Base-by-base conservation (phyloP, 2,329 filamentous ascomycete species). In the Diaporthe citrichinensis region DNA sequence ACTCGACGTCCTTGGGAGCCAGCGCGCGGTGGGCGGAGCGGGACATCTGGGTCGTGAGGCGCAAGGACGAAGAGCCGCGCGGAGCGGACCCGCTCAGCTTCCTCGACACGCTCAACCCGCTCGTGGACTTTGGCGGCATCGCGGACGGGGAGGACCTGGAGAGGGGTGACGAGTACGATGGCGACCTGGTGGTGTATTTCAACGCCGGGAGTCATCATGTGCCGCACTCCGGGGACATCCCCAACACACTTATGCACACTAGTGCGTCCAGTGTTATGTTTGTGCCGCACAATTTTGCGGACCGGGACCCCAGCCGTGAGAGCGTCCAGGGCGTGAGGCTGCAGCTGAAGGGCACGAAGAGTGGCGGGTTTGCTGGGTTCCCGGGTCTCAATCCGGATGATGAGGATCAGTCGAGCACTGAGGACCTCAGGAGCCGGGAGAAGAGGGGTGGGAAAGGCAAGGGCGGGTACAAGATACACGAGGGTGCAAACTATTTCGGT, bases 171-270 rank as follows among this genome's bases (percentile, higher is more conserved):
- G 75, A 81, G 5, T 77, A 78, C 15, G 74, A 74, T 31, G 74
- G 73, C 79, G 78, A 80, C 39, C 39, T 78, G 1, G 84, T 86
- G 28, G 72, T 86, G 31, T 87, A 84, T 79, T 81, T 87, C 74
- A 87, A 87, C 74, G 78, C 87, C 46, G 86, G 86, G 17, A 86
- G 85, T 81, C 85, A 87, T 76, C 86, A 87, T 74, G 77, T 87
- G 36, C 84, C 86, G 23, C 83, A 85, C 72, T 84, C 84, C 4
- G 83, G 82, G 20, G 86, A 87, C 76, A 78, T 88, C 7, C 87
- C 87, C 10, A 88, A 87, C 75, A 88, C 87, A 0, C 83, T 88
- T 4, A 78, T 78, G 74, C 84, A 83, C 23, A 82, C 83, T 5
- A 84, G 84, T 17, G 83, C 86, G 53, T 83, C 82, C 3, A 81